Evolutionary conservation across 1,284 basidiomycete species (phyloP), one percentile per base, ranked within the genome.

Genomic region (Tilletia indica): DNA sequence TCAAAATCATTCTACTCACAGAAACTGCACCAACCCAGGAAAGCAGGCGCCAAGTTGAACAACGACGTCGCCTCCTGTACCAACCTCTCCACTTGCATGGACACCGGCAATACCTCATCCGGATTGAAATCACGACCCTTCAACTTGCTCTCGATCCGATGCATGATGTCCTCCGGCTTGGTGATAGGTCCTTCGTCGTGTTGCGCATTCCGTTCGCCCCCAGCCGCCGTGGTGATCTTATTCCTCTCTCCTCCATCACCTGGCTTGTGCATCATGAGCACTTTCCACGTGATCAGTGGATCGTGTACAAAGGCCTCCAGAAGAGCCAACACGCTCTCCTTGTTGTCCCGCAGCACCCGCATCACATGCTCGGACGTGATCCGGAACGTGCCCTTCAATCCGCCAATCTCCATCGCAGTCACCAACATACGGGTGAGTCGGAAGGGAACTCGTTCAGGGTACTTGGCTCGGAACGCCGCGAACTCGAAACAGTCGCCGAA

Each of bases 371-470:
- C 95, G 86, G 94, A 97, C 11, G 93, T 96, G 78, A 92, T 91
- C 81, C 93, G 90, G 89, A 96, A 99, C 80, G 94, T 97, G 49
- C 97, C 97, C 82, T 97, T 93, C 78, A 99, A 96, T 21, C 97
- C 97, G 75, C 88, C 83, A 74, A 93, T 93, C 89, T 99, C 97
- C 97, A 99, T 99, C 2, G 97, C 97, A 84, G 97, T 94, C 39
- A 94, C 97, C 72, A 99, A 88, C 97, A 99, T 99, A 77, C 97
- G 89, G 12, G 97, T 99, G 76, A 99, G 88, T 66, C 97, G 90
- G 90, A 99, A 99, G 0, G 97, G 97, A 70, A 99, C 94, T 85
- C 93, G 97, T 86, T 99, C 97, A 0, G 97, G 97, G 88, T 96
- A 99, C 86, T 99, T 99, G 86, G 98, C 93, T 78, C 95, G 85